phyloP scores from a whole-genome alignment of 2,329 filamentous ascomycete genomes.

The Microsporum audouinii region DNA sequence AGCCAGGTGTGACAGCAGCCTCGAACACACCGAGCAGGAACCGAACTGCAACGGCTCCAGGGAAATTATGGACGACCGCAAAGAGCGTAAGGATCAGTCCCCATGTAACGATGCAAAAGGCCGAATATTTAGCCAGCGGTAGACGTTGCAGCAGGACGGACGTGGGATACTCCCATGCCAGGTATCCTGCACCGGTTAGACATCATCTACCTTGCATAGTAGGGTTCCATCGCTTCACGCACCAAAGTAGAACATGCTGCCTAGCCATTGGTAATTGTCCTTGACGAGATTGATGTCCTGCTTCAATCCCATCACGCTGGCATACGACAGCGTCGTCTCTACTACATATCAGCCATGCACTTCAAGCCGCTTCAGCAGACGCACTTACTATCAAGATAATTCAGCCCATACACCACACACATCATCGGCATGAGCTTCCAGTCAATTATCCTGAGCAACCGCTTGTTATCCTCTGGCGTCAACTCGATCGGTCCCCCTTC shows the following conservation, averaged over 20 bases:
- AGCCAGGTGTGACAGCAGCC: conserved; percentile 56
- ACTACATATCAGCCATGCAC: conserved; percentile 7
- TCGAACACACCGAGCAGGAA: conserved; percentile 61
- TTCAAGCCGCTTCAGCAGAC: not conserved
- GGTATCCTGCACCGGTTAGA: conserved; percentile 28
- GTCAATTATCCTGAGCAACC: conserved; percentile 52
- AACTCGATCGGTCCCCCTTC: conserved; percentile 42
- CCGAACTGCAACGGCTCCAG: conserved; percentile 51
- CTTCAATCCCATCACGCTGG: conserved; percentile 45
- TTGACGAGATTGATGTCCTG: conserved; percentile 40
- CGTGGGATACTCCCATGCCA: conserved; percentile 55
- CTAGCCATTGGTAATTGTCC: conserved; percentile 43
- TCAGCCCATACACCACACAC: conserved; percentile 48
- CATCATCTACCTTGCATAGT: conserved; percentile 38
- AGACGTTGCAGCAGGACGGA: conserved; percentile 52
- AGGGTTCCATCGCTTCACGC: conserved; percentile 23
- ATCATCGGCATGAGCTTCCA: conserved; percentile 51
- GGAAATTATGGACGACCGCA: conserved; percentile 50
- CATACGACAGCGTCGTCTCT: conserved; percentile 28
- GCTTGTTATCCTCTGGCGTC: conserved; percentile 46
- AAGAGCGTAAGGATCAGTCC: conserved; percentile 48
- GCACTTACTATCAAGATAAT: conserved; percentile 42
- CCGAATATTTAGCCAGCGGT: conserved; percentile 56
- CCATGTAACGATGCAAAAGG: conserved; percentile 47
- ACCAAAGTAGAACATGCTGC: conserved; percentile 44